Percentiles rank a stretch among this genome's conserved stretches.
These are phyloP conservation scores for Waltiozyma sp. DNA, from an alignment of 1,139 yeast genomes.

Conservation along the genomic window DNA sequence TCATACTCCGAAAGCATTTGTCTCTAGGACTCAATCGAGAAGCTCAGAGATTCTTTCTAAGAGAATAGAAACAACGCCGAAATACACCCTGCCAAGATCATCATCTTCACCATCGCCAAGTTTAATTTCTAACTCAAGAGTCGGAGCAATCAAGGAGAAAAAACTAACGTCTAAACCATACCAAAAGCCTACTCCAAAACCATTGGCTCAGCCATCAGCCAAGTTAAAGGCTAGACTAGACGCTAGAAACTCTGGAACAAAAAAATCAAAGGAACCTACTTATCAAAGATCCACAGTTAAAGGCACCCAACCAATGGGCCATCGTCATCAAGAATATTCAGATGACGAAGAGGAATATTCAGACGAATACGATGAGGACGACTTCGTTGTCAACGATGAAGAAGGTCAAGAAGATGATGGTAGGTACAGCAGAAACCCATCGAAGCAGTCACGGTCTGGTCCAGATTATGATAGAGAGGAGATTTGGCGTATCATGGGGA, in stretches of 20 bases:
- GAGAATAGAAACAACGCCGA: background rate
- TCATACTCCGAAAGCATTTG: conserved; percentile 1
- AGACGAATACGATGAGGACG: conserved; percentile 8
- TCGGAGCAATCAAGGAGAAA: background rate
- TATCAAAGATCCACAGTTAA: background rate
- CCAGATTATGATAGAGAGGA: conserved; percentile 67
- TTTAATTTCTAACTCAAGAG: too few species aligned
- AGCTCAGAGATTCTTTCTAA: background rate
- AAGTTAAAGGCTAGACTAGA: conserved; percentile 21
- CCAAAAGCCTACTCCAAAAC: conserved; percentile 9
- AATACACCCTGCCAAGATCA: background rate
- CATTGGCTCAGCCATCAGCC: conserved; percentile 25
- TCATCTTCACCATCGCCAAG: background rate
- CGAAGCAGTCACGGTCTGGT: background rate
- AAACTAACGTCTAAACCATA: background rate
- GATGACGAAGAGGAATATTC: background rate
- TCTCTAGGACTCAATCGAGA: conserved; percentile 1
- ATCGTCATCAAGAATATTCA: too few species aligned
- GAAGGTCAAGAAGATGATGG: conserved; percentile 32
- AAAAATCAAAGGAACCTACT: conserved; percentile 11
- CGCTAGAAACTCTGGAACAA: conserved; percentile 13
- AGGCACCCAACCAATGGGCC: too few species aligned
- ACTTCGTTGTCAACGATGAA: conserved; percentile 50
- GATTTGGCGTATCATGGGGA: conserved; percentile 78
- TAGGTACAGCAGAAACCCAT: conserved; percentile 4